These are phyloP conservation scores for Kalmanozyma brasiliensis DNA, from an alignment of 1,284 basidiomycete species.

Conservation along the genomic window DNA sequence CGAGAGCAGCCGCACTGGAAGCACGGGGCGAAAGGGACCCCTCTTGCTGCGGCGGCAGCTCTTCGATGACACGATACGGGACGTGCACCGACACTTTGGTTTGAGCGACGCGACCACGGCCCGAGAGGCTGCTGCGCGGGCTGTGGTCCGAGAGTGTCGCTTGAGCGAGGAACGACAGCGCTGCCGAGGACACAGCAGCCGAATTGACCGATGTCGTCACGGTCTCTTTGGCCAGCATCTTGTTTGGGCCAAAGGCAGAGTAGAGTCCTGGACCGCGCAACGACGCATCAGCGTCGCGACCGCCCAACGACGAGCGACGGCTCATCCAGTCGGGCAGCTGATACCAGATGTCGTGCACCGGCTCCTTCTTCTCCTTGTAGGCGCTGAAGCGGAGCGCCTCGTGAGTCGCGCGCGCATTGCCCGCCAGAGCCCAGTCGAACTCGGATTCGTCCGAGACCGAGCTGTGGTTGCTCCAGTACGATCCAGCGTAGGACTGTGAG, in stretches of 20 bases:
- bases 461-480: slow-evolving; percentile 13
- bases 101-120: slow-evolving; percentile 20
- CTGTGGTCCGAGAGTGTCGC: slow-evolving; percentile 26
- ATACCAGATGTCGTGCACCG: slow-evolving; percentile 46
- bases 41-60: slow-evolving; percentile 9
- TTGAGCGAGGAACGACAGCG: slow-evolving; percentile 13
- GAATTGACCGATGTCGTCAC: slow-evolving; percentile 1
- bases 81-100: slow-evolving; percentile 35
- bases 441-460: slow-evolving; percentile 31
- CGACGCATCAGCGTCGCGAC: slow-evolving; percentile 37
- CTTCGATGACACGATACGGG: slow-evolving; percentile 23
- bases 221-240: slow-evolving; percentile 14
- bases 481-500: slow-evolving; percentile 12
- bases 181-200: slow-evolving; percentile 8
- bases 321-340: slow-evolving; percentile 50
- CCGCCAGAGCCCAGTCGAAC: slow-evolving; percentile 49
- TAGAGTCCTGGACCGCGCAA: slow-evolving; percentile 27
- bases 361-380: slow-evolving; percentile 34
- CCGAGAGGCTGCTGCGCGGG: slow-evolving; percentile 43
- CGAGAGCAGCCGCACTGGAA: too few relatives aligned
- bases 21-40: slow-evolving; percentile 26
- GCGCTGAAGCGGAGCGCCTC: slow-evolving; percentile 32
- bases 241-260: slow-evolving; percentile 13
- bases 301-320: slow-evolving; percentile 38
- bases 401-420: slow-evolving; percentile 29